These are phyloP conservation scores for Hondaea fermentalgiana DNA, from an alignment of 108 stramenopile species.

Conservation along the genomic window DNA sequence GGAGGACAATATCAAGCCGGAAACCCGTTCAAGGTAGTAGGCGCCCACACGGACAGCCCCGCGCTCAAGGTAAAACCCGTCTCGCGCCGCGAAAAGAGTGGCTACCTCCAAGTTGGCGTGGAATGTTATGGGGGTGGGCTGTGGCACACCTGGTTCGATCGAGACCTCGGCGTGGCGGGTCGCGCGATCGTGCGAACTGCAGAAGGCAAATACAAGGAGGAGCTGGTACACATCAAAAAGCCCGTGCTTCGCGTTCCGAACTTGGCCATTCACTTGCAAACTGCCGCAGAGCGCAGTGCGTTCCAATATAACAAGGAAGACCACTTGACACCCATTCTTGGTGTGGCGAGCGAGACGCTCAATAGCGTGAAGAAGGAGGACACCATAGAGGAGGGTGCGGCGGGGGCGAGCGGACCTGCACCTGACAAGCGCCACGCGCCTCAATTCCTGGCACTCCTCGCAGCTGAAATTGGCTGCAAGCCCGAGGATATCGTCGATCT, in stretches of 20 bases:
- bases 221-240: constrained; percentile 35
- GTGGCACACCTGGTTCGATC: constrained; percentile 65
- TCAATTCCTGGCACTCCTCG: constrained; percentile 62
- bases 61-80: constrained; percentile 34
- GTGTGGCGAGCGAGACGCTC: constrained; percentile 63
- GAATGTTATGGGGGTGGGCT: constrained; percentile 54
- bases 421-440: constrained; percentile 62
- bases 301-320: constrained; percentile 84
- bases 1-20: constrained; percentile 20
- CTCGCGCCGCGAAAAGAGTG: background rate
- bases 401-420: background rate
- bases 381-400: constrained; percentile 41
- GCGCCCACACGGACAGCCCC: constrained; percentile 43
- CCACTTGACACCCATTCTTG: constrained; percentile 78
- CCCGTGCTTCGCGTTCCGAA: constrained; percentile 76
- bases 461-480: constrained; percentile 55
- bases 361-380: constrained; percentile 11
- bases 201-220: constrained; percentile 19
- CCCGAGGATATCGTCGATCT: constrained; percentile 71
- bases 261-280: constrained; percentile 85
- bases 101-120: background rate
- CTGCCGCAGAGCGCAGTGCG: constrained; percentile 64
- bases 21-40: constrained; percentile 6
- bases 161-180: constrained; percentile 81
- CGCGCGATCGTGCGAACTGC: constrained; percentile 67